Evolutionary conservation across 768 basidiomycete genomes (phyloP).

Genomic region (Coprinellus aureogranulatus): DNA sequence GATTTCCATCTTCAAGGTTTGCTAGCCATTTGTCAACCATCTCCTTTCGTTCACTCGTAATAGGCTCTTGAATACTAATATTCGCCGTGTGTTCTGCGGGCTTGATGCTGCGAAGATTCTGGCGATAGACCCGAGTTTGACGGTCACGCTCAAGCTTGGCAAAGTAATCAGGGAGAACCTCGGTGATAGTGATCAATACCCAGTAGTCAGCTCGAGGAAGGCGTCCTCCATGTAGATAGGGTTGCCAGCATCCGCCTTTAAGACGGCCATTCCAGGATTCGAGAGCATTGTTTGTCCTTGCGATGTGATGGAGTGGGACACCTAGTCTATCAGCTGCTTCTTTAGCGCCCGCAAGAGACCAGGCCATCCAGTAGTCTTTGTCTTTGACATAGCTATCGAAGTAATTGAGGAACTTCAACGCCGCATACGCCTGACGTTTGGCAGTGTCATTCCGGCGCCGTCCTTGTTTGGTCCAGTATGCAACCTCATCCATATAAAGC

Average conservation of each 20-base stretch:
- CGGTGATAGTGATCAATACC: not conserved
- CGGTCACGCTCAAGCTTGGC: not conserved
- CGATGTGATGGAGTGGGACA: conserved; percentile 18
- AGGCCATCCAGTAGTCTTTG: conserved; percentile 23
- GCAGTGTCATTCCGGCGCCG: not conserved
- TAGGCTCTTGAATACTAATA: not conserved
- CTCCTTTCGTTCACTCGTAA: not conserved
- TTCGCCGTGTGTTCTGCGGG: not conserved
- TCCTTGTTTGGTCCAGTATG: conserved; percentile 14
- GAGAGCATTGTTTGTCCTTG: conserved; percentile 33
- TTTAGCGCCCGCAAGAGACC: conserved; percentile 26
- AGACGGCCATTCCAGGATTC: conserved; percentile 33
- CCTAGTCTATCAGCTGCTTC: conserved; percentile 23
- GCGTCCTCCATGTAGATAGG: conserved; percentile 18
- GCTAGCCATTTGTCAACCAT: not conserved
- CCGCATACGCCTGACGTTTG: conserved; percentile 16
- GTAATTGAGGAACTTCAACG: conserved; percentile 20
- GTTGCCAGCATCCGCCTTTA: conserved; percentile 24
- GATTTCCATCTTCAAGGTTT: not conserved
- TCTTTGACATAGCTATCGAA: conserved; percentile 10
- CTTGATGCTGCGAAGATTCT: not conserved
- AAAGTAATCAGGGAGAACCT: conserved; percentile 3
- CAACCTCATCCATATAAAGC: conserved; percentile 14
- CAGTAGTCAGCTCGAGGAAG: conserved; percentile 7
- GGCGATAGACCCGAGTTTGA: not conserved